These are phyloP conservation scores for Pluteus cervinus DNA, from an alignment of 768 basidiomycete genomes.

Conservation along the genomic window DNA sequence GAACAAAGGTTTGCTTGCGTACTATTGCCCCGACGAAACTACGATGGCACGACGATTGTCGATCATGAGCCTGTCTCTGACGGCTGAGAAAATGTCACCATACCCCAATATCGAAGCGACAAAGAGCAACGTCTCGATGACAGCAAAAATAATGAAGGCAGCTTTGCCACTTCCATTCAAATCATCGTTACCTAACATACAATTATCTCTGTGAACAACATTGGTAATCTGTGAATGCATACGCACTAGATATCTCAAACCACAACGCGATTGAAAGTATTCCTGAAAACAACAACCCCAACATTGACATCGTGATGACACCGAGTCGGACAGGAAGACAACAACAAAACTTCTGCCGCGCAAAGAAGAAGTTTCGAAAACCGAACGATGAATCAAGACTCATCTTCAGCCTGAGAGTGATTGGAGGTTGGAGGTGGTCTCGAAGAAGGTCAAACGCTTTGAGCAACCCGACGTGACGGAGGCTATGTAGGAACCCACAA, in stretches of 20 bases:
- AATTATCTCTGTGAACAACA: conserved; percentile 1
- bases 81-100: conserved; percentile 8
- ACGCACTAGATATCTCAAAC: conserved; percentile 58
- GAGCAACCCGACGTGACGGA: too few species aligned
- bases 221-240: not conserved
- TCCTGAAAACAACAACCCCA: conserved; percentile 51
- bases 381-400: too few species aligned
- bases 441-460: too few species aligned
- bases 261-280: conserved; percentile 48
- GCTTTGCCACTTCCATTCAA: conserved; percentile 27
- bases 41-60: not conserved
- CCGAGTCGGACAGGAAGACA: conserved; percentile 60
- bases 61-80: conserved; percentile 1
- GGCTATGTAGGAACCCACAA: too few species aligned
- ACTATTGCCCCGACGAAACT: conserved; percentile 62
- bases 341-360: conserved; percentile 52
- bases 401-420: too few species aligned
- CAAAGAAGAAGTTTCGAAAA: conserved; percentile 39
- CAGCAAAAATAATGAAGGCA: conserved; percentile 42
- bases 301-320: conserved; percentile 46
- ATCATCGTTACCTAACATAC: conserved; percentile 23
- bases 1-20: conserved; percentile 55
- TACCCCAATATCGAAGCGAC: conserved; percentile 53
- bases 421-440: too few species aligned
- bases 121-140: conserved; percentile 50